phyloP scores from a whole-genome alignment of 176 grass and related monocot species.

The Carex littledalei region DNA sequence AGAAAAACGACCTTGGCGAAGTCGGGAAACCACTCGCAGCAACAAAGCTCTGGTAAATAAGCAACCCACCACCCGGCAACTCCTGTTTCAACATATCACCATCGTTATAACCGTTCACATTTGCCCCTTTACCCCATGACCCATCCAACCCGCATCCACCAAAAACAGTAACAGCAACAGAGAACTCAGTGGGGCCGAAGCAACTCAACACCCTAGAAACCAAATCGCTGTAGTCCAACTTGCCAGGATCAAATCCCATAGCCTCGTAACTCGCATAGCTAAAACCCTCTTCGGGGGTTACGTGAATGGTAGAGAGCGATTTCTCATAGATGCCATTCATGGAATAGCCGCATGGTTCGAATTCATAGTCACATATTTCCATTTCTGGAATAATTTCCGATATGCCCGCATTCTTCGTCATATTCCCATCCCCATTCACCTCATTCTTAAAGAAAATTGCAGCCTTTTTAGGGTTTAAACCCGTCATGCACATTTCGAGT shows the following conservation, averaged over 20 bases:
- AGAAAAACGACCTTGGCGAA: constrained; percentile 54
- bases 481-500: constrained; percentile 94
- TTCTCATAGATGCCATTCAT: constrained; percentile 67
- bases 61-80: constrained; percentile 46
- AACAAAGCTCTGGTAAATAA: constrained; percentile 75
- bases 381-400: constrained; percentile 82
- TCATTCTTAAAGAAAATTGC: constrained; percentile 80
- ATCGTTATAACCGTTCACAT: constrained; percentile 35
- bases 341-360: constrained; percentile 80
- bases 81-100: constrained; percentile 50
- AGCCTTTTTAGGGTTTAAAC: constrained; percentile 40
- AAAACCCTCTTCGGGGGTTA: constrained; percentile 81
- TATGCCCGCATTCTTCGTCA: constrained; percentile 66
- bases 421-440: constrained; percentile 42
- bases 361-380: constrained; percentile 86
- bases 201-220: constrained; percentile 53
- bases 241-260: constrained; percentile 55
- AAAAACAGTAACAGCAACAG: constrained; percentile 72
- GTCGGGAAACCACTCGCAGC: constrained; percentile 19
- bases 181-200: constrained; percentile 59
- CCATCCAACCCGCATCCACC: constrained; percentile 43
- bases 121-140: constrained; percentile 43
- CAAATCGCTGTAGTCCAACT: constrained; percentile 44
- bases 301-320: constrained; percentile 62
- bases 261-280: constrained; percentile 95